Base-by-base conservation (phyloP, 305 asterid genomes). In the Solanum hybrid region DNA sequence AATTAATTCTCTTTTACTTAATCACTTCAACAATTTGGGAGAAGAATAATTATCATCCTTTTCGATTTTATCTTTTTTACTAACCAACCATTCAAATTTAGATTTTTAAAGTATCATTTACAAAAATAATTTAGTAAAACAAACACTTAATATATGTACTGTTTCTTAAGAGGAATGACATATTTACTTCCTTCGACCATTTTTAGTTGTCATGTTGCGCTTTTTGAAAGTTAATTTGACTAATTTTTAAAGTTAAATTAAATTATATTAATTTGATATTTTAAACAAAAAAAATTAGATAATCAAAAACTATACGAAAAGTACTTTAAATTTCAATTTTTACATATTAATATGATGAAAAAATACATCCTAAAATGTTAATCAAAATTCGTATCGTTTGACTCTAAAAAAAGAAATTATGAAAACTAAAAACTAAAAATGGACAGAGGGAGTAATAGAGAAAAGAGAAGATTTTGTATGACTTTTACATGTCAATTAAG, bases 111-210 rank as follows among this genome's bases (percentile, higher is more conserved):
- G 13, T 7, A 76, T 34, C 24, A 31, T 29, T 15, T 29, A 75
- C n/a, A 76, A 76, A 31, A 31, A 76, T 14, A 75, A 76, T 76
- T 29, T 29, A 76, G 38, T 31, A 15, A 29, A 75, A 13, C 2
- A 27, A 75, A 75, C 5, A 29, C 3, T 13, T 75, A 75, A 29
- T 75, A 68, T 73, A 41, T 41, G 57, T 12, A 72, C 20, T 0
- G 32, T 27, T 1, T 72, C 14, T 72, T 6, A 10, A 73, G 15
- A 24, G 15, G 22, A 13, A 3, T 73, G 77, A 10, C 1, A 24
- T 10, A 70, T 24, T 10, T 70, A n/a, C 6, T 70, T 10, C 1
- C 1, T 57, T 0, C 24, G 9, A 0, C 0, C n/a, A 51, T 15
- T 51, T 51, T 51, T 51, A 17, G 4, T 17, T 17, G n/a, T 6